Evolutionary conservation across 2,329 filamentous ascomycete genomes (phyloP).

Genomic region (Paraphoma chrysanthemicola): DNA sequence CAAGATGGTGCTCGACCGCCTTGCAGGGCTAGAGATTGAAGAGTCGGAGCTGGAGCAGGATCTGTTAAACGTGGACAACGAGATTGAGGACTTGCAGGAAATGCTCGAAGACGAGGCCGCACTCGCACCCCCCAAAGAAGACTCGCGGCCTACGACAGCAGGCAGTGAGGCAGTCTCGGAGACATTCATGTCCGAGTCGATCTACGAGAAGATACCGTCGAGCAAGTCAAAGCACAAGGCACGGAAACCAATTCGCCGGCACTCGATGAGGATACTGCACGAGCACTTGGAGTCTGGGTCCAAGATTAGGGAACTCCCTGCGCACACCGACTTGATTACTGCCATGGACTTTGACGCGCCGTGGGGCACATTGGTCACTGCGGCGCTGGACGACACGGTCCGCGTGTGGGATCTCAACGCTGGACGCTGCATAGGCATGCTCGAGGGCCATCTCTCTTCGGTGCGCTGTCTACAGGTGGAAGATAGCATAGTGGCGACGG

Average conservation of each 20-base stretch:
- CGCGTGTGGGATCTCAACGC: conserved; percentile 96
- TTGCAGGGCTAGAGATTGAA: conserved; percentile 88
- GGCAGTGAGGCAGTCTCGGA: conserved; percentile 60
- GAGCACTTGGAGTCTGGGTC: conserved; percentile 93
- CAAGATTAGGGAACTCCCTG: conserved; percentile 84
- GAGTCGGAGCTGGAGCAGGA: conserved; percentile 91
- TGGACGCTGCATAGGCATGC: conserved; percentile 85
- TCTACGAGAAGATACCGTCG: conserved; percentile 87
- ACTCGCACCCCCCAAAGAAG: conserved; percentile 50
- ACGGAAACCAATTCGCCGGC: conserved; percentile 67
- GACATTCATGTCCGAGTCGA: conserved; percentile 95
- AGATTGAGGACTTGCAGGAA: conserved; percentile 69
- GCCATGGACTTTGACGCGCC: conserved; percentile 96
- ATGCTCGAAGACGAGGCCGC: conserved; percentile 60
- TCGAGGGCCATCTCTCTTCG: conserved; percentile 94
- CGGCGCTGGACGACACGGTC: conserved; percentile 90
- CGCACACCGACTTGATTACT: conserved; percentile 87
- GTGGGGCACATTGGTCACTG: conserved; percentile 92
- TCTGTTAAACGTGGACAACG: conserved; percentile 67
- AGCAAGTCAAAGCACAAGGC: conserved; percentile 61
- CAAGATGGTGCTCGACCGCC: conserved; percentile 84
- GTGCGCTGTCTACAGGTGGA: conserved; percentile 92
- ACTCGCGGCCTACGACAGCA: conserved; percentile 50
- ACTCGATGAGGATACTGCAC: conserved; percentile 93
- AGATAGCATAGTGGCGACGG: conserved; percentile 93